Conservation (phyloP, 441 rosid genomes). For the Erodium chrysanthum region DNA sequence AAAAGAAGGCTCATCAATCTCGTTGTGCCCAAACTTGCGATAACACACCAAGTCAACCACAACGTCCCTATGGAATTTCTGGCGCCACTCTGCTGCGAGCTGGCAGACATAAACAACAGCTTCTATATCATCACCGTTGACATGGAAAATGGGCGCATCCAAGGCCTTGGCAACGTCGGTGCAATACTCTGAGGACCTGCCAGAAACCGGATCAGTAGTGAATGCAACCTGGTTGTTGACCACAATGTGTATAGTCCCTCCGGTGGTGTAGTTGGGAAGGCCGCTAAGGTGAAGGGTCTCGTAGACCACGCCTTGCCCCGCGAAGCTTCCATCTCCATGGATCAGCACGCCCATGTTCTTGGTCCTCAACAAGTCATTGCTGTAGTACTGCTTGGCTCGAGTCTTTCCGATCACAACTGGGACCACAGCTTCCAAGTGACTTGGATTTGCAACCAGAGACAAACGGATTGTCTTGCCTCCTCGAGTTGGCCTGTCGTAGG, state of each 20-base stretch:
- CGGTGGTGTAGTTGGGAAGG: conserved; percentile 24
- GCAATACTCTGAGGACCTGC: conserved; percentile 24
- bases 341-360: conserved; percentile 24
- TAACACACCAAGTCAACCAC: conserved; percentile 27
- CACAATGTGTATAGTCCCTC: conserved; percentile 24
- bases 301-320: conserved; percentile 26
- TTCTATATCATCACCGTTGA: conserved; percentile 26
- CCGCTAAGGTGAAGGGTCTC: conserved; percentile 27
- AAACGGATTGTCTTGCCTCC: conserved; percentile 25
- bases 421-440: conserved; percentile 28
- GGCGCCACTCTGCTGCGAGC: conserved; percentile 29
- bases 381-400: conserved; percentile 23
- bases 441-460: conserved; percentile 25
- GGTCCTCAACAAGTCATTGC: conserved; percentile 19
- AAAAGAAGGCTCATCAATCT: conserved; percentile 26
- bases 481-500: conserved; percentile 6
- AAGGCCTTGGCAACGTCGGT: conserved; percentile 27
- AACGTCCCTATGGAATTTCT: conserved; percentile 23
- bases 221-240: conserved; percentile 28
- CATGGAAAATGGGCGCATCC: conserved; percentile 26
- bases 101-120: conserved; percentile 26
- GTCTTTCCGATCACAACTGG: conserved; percentile 26
- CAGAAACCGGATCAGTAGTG: conserved; percentile 24
- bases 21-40: conserved; percentile 24
- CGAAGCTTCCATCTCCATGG: conserved; percentile 27